These are phyloP conservation scores for Hortaea werneckii DNA, from an alignment of 2,329 filamentous ascomycete genomes.

Conservation along the genomic window DNA sequence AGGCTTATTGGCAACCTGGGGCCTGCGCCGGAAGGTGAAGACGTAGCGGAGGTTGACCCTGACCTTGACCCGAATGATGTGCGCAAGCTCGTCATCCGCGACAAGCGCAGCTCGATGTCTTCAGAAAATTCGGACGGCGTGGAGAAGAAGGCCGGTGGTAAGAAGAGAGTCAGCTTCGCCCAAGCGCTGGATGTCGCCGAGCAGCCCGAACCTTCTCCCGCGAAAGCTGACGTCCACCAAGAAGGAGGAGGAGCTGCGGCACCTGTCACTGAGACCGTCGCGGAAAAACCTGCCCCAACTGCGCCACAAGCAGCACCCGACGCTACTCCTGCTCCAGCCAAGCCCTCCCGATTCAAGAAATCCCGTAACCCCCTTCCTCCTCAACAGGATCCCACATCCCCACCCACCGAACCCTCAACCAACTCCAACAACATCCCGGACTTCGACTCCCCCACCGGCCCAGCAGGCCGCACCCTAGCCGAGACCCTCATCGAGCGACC, in stretches of 20 bases:
- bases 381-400: no score
- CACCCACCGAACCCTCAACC: neutral
- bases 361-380: neutral
- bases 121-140: slow-evolving; percentile 10
- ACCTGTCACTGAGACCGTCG: slow-evolving; percentile 31
- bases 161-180: slow-evolving; percentile 75
- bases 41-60: slow-evolving; percentile 24
- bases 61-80: slow-evolving; percentile 45
- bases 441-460: slow-evolving; percentile 10
- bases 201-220: slow-evolving; percentile 21
- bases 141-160: slow-evolving; percentile 26
- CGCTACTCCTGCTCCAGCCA: slow-evolving; percentile 17
- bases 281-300: slow-evolving; percentile 28
- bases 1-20: slow-evolving; percentile 57
- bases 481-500: slow-evolving; percentile 46
- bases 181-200: slow-evolving; percentile 60
- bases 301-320: neutral
- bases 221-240: slow-evolving; percentile 21
- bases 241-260: slow-evolving; percentile 10
- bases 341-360: slow-evolving; percentile 34
- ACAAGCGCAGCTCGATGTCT: slow-evolving; percentile 19
- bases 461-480: slow-evolving; percentile 27
- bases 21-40: slow-evolving; percentile 32
- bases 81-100: slow-evolving; percentile 41
- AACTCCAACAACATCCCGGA: neutral